phyloP scores from a whole-genome alignment of 2,329 filamentous ascomycete genomes.

The Arthrobotrys conoides region DNA sequence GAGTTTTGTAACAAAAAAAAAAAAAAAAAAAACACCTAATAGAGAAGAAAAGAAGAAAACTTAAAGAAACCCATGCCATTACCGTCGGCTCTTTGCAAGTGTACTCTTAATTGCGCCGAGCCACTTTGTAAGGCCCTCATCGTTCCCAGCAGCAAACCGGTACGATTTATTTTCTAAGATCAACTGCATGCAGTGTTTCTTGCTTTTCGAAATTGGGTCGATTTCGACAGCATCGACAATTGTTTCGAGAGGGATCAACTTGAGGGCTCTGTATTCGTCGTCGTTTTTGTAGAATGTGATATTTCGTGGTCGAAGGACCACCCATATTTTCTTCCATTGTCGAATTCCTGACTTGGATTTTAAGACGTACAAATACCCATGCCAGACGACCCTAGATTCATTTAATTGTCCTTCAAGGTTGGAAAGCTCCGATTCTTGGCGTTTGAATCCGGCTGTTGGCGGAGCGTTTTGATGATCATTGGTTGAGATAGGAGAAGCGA shows the following conservation, averaged over 20 bases:
- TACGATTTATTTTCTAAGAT: slow-evolving; percentile 92
- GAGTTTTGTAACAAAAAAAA: slow-evolving; percentile 16
- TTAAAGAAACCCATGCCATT: slow-evolving; percentile 7
- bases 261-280: slow-evolving; percentile 85
- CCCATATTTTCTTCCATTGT: slow-evolving; percentile 96
- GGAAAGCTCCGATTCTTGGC: slow-evolving; percentile 65
- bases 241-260: slow-evolving; percentile 82
- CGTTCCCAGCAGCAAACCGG: slow-evolving; percentile 81
- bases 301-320: slow-evolving; percentile 86
- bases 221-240: slow-evolving; percentile 94
- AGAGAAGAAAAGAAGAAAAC: slow-evolving; percentile 16
- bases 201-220: slow-evolving; percentile 86
- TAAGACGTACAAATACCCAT: slow-evolving; percentile 88
- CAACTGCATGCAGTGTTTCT: slow-evolving; percentile 88
- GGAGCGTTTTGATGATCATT: slow-evolving; percentile 30
- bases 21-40: slow-evolving; percentile 3
- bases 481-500: slow-evolving; percentile 55
- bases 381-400: slow-evolving; percentile 86
- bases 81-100: slow-evolving; percentile 72
- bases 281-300: slow-evolving; percentile 94
- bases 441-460: slow-evolving; percentile 61
- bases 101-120: slow-evolving; percentile 92
- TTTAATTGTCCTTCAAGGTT: slow-evolving; percentile 67
- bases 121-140: slow-evolving; percentile 86
- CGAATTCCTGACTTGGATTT: slow-evolving; percentile 86